Percentiles rank a stretch among this genome's conserved stretches.
Conservation (phyloP, 2,329 filamentous ascomycete species). For the Talaromyces sp. region DNA sequence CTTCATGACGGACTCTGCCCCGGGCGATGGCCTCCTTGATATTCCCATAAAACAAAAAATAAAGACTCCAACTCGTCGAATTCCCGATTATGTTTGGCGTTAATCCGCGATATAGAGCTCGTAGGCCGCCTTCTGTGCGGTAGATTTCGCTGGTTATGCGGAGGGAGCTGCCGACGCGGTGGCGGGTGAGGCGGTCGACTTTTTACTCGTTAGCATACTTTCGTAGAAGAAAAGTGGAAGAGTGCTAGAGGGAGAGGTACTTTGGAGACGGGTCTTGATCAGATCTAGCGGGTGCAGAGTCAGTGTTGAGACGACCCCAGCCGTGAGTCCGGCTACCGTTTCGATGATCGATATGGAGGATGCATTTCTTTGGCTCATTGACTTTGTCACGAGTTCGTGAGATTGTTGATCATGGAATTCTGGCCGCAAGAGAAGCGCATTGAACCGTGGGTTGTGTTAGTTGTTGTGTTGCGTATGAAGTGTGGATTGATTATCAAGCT, state of each 20-base stretch:
- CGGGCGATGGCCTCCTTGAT: constrained; percentile 54
- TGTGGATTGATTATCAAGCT: background rate
- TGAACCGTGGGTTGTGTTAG: background rate
- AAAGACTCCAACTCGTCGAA: constrained; percentile 83
- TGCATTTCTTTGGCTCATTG: constrained; percentile 52
- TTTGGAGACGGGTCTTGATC: constrained; percentile 93
- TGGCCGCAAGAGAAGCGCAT: too few species aligned
- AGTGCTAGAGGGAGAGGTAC: constrained; percentile 50
- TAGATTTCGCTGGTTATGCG: constrained; percentile 54
- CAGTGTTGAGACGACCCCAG: constrained; percentile 81
- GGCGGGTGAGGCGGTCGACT: constrained; percentile 53
- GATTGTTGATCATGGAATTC: background rate
- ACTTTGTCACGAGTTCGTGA: constrained; percentile 2
- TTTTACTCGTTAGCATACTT: constrained; percentile 23
- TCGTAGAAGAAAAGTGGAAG: background rate
- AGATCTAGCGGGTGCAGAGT: constrained; percentile 90
- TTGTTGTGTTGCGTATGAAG: background rate
- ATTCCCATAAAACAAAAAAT: constrained; percentile 74
- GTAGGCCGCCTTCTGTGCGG: constrained; percentile 56
- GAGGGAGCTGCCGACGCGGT: constrained; percentile 54
- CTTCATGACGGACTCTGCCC: constrained; percentile 30
- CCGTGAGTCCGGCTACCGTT: constrained; percentile 83
- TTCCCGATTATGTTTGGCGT: constrained; percentile 90
- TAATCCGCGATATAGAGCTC: constrained; percentile 82
- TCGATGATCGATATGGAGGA: constrained; percentile 78